Evolutionary conservation across 1,284 basidiomycete species (phyloP), one percentile per base, ranked within the genome.

Genomic region (Sporisorium sorghi): DNA sequence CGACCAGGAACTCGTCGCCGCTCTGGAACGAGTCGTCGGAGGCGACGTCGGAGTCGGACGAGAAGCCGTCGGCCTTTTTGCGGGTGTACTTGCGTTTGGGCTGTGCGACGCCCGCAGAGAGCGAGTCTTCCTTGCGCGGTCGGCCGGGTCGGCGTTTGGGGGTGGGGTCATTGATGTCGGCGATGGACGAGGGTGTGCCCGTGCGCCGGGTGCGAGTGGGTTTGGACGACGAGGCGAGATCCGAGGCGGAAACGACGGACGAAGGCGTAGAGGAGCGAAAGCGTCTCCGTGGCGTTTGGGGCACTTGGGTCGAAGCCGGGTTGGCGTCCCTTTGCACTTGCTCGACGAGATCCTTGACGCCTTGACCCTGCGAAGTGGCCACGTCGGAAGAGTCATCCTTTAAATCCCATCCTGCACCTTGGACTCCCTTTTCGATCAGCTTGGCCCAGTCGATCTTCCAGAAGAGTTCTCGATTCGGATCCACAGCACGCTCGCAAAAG

Each of bases 281-380:
- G 17, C 55, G 32, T 15, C 24, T 40, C 32, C 37, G 49, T 23
- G 54, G 21, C 19, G 49, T 30, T 3, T 28, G 17, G 11, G 33
- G 19, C 15, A 23, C 1, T 11, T 35, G 40, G 8, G 12, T 23
- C 5, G 26, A 14, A 14, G 35, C 26, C 10, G 49, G 17, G 4
- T 44, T 19, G 14, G 57, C 35, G 14, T 64, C 67, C 43, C 58
- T 44, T 9, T 70, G 67, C 24, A 48, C 67, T 32, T 70, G 40
- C 21, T 75, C 73, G 9, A 76, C 69, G n/a, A 76, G 58, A 33
- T 72, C 73, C n/a, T 68, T 72, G 50, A 76, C 73, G 33, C 69
- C 65, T 23, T 72, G 75, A 15, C 71, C 71, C 12, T 70, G 55
- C 17, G 66, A 66, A 14, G 58, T 62, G 9, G 62, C 61, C 0